Base-by-base conservation (phyloP, 257 asterid species). In the Solanum etuberosum region DNA sequence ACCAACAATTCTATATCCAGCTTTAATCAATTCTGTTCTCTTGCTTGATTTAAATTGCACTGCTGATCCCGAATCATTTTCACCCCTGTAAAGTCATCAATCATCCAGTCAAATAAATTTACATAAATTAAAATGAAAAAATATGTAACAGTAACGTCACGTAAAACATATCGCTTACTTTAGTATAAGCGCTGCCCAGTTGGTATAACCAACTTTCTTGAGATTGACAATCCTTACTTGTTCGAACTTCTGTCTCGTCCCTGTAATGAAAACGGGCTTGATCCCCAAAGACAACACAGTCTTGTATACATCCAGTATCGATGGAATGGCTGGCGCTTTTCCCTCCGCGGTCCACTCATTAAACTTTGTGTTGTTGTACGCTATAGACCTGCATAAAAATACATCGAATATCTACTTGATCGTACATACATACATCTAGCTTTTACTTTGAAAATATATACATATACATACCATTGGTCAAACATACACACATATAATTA, bases 311-410 rank as follows among this genome's bases (percentile, higher is more conserved):
- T 86, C 84, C 9, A 71, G 90, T 42, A 87, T 68, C 2, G 91
- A 87, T 4, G 94, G 94, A 20, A 94, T 25, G 25, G 92, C 81
- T 57, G 96, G 95, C 9, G 93, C 92, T 6, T 6, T 31, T 32
- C 90, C 97, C 84, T 91, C 91, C 35, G 42, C 77, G 38, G 87
- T 48, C 96, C 96, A 94, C 42, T 43, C 89, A 59, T 85, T 23
- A 84, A 92, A 92, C 61, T 21, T 77, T 6, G 95, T 86, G 3
- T 20, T 70, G 65, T 93, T 93, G 78, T 85, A 92, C 14, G 91
- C 84, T 59, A 84, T 9, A 23, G 94, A 91, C 87, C 95, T 93
- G 88, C 67, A 61, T 16, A 77, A 35, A 83, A 82, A 5, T 67
- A 5, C 21, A 82, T 82, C 1, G 4, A 21, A 20, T 48, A 48